Evolutionary conservation across 1,284 basidiomycete species (phyloP), one percentile per base, ranked within the genome.

Genomic region (Wallemia hederae): DNA sequence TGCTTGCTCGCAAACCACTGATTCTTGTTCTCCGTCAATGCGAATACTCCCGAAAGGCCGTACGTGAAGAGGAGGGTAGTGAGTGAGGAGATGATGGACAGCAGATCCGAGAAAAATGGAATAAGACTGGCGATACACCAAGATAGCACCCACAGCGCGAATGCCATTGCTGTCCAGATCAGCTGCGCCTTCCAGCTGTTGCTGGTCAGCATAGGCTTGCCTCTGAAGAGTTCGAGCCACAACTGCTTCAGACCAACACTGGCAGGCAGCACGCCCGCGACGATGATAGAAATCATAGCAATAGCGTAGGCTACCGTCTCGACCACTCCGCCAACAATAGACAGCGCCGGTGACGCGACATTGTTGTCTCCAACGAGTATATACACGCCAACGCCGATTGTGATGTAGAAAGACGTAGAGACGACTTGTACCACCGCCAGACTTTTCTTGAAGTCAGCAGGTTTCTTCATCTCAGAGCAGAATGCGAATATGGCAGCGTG

Each of bases 51-150:
- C 9, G 64, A 63, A 17, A 65, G 63, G 55, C 69, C 69, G 59
- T 65, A 70, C 24, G 67, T 66, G 64, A 68, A 69, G 68, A 68
- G 68, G 1, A 67, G 66, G 26, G 66, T 67, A 66, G 68, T 68
- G 49, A 70, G 62, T 31, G 66, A 64, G 19, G 66, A 68, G 59
- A 70, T 66, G 61, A 70, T 69, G 29, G 68, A 69, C 24, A 70
- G 63, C 59, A 70, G 67, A 33, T 67, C 63, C 63, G 69, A 69
- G 68, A 70, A 70, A 64, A 70, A 70, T 3, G 69, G 69, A 33
- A 69, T 68, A 57, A 69, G 64, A 59, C 68, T 65, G 27, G 68
- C 65, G 59, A 70, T 62, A 60, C 69, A 60, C 63, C 69, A 70
- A 15, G 65, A 69, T 55, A 66, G 61, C 59, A 66, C 63, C 69